Conservation (phyloP, 2,329 filamentous ascomycete genomes). For the Xylariaceae sp. region DNA sequence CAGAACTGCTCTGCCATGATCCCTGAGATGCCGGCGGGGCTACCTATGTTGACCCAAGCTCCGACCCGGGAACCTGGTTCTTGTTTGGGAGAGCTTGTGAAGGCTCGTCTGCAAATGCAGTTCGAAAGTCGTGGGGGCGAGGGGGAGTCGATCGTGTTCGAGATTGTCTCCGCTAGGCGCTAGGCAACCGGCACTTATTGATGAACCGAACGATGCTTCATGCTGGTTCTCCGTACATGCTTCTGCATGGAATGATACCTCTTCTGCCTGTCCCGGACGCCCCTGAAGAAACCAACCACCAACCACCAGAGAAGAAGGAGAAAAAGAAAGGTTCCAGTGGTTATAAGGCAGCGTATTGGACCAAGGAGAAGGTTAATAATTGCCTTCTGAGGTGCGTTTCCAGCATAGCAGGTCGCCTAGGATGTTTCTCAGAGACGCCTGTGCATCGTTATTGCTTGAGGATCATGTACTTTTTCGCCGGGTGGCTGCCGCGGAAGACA, state of each 20-base stretch:
- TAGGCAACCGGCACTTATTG: constrained; percentile 5
- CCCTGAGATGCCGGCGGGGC: constrained; percentile 12
- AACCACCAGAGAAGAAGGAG: neutral
- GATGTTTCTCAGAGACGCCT: neutral
- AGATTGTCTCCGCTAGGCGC: constrained; percentile 11
- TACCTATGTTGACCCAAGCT: constrained; percentile 5
- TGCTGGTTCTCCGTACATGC: neutral
- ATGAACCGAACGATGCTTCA: neutral
- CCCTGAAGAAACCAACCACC: neutral
- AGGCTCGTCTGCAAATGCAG: neutral
- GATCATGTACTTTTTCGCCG: constrained; percentile 14
- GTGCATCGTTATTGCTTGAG: constrained; percentile 6
- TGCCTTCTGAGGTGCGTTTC: constrained; percentile 1
- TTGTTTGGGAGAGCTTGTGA: neutral
- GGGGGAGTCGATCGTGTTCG: constrained; percentile 14
- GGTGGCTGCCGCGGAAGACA: constrained; percentile 14
- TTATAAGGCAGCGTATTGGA: neutral
- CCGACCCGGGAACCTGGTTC: constrained; percentile 20
- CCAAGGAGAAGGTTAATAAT: constrained; percentile 2
- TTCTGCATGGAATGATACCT: constrained; percentile 1
- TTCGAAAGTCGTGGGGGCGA: constrained; percentile 14
- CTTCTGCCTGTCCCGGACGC: neutral
- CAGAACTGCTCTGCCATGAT: constrained; percentile 9
- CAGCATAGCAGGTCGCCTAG: neutral
- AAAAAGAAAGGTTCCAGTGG: neutral